A percentile compares a stretch with the other conserved stretches of the same genome.
Evolutionary conservation across 345 rosid species (phyloP).

Genomic region (Microthlaspi erraticum): DNA sequence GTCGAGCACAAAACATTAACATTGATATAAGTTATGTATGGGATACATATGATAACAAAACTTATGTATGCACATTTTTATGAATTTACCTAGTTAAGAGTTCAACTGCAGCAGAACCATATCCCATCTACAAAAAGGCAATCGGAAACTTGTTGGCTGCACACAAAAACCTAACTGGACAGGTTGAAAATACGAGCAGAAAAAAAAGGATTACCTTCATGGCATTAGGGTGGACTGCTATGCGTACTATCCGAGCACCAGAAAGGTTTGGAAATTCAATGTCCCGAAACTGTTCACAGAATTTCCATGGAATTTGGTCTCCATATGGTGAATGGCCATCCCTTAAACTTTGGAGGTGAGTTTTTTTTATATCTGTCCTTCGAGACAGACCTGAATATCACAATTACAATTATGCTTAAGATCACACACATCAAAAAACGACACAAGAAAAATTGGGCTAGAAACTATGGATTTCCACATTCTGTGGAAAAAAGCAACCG

Average conservation of each 20-base stretch:
- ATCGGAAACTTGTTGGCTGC: slow-evolving; percentile 28
- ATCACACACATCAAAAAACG: slow-evolving; percentile 7
- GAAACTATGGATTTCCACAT: not conserved
- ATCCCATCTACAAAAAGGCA: slow-evolving; percentile 76
- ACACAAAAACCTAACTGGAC: slow-evolving; percentile 31
- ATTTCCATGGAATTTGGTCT: slow-evolving; percentile 99
- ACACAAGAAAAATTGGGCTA: slow-evolving; percentile 20
- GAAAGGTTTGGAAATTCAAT: slow-evolving; percentile 85
- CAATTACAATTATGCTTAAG: slow-evolving; percentile 27
- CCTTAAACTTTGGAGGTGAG: slow-evolving; percentile 71
- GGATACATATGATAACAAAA: slow-evolving; percentile 14
- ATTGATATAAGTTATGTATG: slow-evolving; percentile 12
- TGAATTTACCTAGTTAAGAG: slow-evolving; percentile 73
- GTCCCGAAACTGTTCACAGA: slow-evolving; percentile 85
- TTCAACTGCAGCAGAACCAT: slow-evolving; percentile 93
- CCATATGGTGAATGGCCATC: slow-evolving; percentile 91
- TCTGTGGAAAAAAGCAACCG: slow-evolving; percentile 1
- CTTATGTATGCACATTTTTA: slow-evolving; percentile 14
- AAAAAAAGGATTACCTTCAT: slow-evolving; percentile 70
- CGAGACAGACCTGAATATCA: slow-evolving; percentile 70
- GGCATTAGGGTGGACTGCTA: slow-evolving; percentile 97
- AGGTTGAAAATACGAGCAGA: not conserved
- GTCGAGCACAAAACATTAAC: not conserved
- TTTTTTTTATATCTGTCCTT: slow-evolving; percentile 89
- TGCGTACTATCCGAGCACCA: slow-evolving; percentile 96